These are phyloP conservation scores for Astragalus glycyphyllos DNA, from an alignment of 306 rosid genomes.

Conservation along the genomic window DNA sequence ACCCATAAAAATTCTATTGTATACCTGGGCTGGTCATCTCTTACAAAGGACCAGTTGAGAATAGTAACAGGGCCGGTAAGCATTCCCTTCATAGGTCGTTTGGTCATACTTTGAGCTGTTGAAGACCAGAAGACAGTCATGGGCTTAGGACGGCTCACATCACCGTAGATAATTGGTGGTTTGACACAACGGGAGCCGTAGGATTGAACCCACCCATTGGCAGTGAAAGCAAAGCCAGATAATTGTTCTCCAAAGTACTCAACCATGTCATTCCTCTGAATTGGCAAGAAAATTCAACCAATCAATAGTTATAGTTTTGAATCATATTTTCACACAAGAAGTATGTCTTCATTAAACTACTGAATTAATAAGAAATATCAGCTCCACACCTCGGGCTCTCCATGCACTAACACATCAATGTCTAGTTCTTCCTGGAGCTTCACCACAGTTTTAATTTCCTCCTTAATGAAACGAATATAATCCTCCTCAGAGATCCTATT, in stretches of 20 bases:
- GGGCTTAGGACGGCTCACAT: constrained; percentile 88
- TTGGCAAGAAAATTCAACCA: constrained; percentile 11
- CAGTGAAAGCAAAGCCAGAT: constrained; percentile 88
- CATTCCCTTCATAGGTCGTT: constrained; percentile 92
- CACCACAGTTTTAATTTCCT: constrained; percentile 80
- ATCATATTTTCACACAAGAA: constrained; percentile 23
- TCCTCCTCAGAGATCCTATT: constrained; percentile 73
- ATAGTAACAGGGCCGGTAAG: constrained; percentile 91
- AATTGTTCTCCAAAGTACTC: constrained; percentile 92
- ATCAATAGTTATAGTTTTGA: constrained; percentile 11
- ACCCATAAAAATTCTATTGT: neutral
- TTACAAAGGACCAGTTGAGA: constrained; percentile 88
- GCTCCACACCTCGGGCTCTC: constrained; percentile 85
- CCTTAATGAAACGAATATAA: constrained; percentile 66
- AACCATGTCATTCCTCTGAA: constrained; percentile 93
- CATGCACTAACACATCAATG: constrained; percentile 90
- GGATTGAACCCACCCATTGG: constrained; percentile 94
- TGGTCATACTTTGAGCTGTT: constrained; percentile 71
- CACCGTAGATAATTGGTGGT: constrained; percentile 91
- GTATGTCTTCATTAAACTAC: constrained; percentile 7
- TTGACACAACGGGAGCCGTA: constrained; percentile 88
- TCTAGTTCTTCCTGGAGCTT: constrained; percentile 88
- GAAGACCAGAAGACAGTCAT: constrained; percentile 95
- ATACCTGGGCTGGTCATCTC: constrained; percentile 89
- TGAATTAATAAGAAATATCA: constrained; percentile 4